These are phyloP conservation scores for Elsinoe arachidis DNA, from an alignment of 2,329 filamentous ascomycete species.

Conservation along the genomic window DNA sequence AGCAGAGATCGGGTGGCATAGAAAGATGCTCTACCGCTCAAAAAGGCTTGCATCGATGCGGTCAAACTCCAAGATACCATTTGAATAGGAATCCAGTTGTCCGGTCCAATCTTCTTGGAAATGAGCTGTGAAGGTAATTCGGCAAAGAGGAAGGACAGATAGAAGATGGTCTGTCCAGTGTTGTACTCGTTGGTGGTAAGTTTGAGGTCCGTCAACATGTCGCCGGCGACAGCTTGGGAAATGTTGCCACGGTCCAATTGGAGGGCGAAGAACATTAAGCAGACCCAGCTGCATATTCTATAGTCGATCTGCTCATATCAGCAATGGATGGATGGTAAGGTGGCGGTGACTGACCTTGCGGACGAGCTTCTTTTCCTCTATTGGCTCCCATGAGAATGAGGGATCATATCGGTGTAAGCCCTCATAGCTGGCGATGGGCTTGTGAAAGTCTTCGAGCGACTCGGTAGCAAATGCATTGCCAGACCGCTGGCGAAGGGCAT, in stretches of 20 bases:
- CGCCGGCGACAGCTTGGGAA: constrained; percentile 23
- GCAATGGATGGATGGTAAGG: constrained; percentile 16
- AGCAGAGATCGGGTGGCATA: constrained; percentile 20
- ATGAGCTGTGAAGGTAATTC: constrained; percentile 44
- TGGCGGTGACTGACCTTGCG: constrained; percentile 38
- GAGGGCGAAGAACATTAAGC: constrained; percentile 47
- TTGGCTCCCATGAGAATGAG: constrained; percentile 45
- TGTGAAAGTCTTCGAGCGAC: constrained; percentile 35
- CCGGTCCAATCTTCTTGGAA: constrained; percentile 44
- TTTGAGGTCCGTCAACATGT: constrained; percentile 16
- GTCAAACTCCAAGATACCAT: constrained; percentile 30
- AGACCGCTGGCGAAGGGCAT: constrained; percentile 18
- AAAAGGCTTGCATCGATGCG: constrained; percentile 30
- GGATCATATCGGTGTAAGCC: constrained; percentile 53
- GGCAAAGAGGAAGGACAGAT: constrained; percentile 38
- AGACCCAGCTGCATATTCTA: constrained; percentile 44
- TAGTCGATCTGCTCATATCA: constrained; percentile 37
- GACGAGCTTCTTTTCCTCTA: constrained; percentile 49
- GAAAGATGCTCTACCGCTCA: constrained; percentile 26
- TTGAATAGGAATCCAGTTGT: constrained; percentile 33
- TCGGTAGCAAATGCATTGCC: constrained; percentile 29
- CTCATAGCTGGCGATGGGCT: constrained; percentile 50
- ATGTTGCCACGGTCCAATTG: constrained; percentile 30
- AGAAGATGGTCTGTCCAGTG: constrained; percentile 31
- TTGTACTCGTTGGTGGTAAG: constrained; percentile 27